A percentile compares a stretch with the other conserved stretches of the same genome.
Evolutionary conservation across 2,329 filamentous ascomycete species (phyloP).

Genomic region (Cordyceps cateniannulata): DNA sequence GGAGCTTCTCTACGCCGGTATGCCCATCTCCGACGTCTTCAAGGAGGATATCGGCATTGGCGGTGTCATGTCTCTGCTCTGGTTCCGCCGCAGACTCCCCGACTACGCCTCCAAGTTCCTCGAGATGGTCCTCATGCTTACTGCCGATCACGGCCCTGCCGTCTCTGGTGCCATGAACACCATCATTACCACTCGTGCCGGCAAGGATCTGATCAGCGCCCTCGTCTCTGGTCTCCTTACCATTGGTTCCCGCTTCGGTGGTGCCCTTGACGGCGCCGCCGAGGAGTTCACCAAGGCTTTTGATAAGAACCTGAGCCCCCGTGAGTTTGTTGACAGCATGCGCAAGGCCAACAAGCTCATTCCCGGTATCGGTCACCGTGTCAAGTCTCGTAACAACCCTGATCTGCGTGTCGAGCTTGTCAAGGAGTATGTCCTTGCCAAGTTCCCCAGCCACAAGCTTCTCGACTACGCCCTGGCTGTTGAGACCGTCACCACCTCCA

Average conservation of each 20-base stretch:
- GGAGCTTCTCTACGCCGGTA: slow-evolving; percentile 95
- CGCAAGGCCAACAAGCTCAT: slow-evolving; percentile 99
- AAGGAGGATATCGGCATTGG: slow-evolving; percentile 97
- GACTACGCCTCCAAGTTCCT: slow-evolving; percentile 97
- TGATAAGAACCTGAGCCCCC: slow-evolving; percentile 95
- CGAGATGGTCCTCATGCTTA: slow-evolving; percentile 99
- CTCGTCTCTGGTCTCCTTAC: slow-evolving; percentile 95
- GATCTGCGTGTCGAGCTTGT: slow-evolving; percentile 99
- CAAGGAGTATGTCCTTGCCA: slow-evolving; percentile 96
- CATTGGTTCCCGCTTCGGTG: slow-evolving; percentile 96
- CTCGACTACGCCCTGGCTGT: slow-evolving; percentile 98
- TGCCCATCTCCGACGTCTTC: slow-evolving; percentile 99
- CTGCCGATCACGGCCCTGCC: slow-evolving; percentile 96
- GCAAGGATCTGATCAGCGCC: slow-evolving; percentile 95
- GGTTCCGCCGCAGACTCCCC: slow-evolving; percentile 97
- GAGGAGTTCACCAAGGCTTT: slow-evolving; percentile 98
- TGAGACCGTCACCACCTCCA: slow-evolving; percentile 95
- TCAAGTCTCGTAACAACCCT: slow-evolving; percentile 99
- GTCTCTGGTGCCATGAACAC: slow-evolving; percentile 99
- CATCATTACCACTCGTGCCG: slow-evolving; percentile 98
- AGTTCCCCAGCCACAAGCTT: slow-evolving; percentile 96
- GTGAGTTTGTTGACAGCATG: slow-evolving; percentile 98
- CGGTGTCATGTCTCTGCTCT: slow-evolving; percentile 98
- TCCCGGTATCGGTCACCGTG: slow-evolving; percentile 96
- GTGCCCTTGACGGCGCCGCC: slow-evolving; percentile 93